Percentiles rank a stretch among this genome's conserved stretches.
phyloP scores from a whole-genome alignment of 2,329 filamentous ascomycete species.

The Trichocomaceae sp. region DNA sequence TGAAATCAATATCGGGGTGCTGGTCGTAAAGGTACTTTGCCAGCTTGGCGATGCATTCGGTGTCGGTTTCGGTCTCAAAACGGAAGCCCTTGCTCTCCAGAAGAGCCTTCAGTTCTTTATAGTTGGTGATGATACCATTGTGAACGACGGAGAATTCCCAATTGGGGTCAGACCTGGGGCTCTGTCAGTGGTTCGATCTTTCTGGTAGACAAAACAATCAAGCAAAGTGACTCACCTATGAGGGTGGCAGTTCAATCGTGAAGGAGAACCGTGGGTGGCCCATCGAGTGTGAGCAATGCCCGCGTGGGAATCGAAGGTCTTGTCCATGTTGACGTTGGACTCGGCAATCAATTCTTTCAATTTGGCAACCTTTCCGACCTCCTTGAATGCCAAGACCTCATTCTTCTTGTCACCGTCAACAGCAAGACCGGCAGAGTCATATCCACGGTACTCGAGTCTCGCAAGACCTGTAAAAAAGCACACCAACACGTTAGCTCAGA shows the following conservation, averaged over 20 bases:
- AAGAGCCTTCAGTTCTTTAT: constrained; percentile 97
- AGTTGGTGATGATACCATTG: constrained; percentile 99
- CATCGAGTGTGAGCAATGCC: constrained; percentile 98
- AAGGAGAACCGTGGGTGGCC: constrained; percentile 95
- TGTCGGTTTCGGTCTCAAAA: constrained; percentile 99
- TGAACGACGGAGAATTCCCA: constrained; percentile 98
- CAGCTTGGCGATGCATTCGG: constrained; percentile 97
- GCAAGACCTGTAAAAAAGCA: constrained; percentile 62
- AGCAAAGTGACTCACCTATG: constrained; percentile 62
- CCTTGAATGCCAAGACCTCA: constrained; percentile 94
- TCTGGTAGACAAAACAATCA: too few relatives aligned
- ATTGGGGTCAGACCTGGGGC: constrained; percentile 73
- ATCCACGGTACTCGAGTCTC: constrained; percentile 95
- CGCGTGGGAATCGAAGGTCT: constrained; percentile 95
- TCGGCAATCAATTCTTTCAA: constrained; percentile 87
- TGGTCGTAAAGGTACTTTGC: constrained; percentile 97
- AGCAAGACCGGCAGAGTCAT: constrained; percentile 94
- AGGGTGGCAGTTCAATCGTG: constrained; percentile 93
- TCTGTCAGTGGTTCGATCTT: constrained; percentile 15
- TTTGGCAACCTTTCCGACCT: constrained; percentile 98
- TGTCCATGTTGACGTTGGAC: constrained; percentile 74
- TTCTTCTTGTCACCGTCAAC: constrained; percentile 98
- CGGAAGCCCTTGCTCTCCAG: constrained; percentile 91
- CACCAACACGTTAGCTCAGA: constrained; percentile 7
- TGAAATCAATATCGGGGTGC: constrained; percentile 91